Evolutionary conservation across 306 rosid species (phyloP), one percentile per base, ranked within the genome.

Genomic region (Hippophae tibetana): DNA sequence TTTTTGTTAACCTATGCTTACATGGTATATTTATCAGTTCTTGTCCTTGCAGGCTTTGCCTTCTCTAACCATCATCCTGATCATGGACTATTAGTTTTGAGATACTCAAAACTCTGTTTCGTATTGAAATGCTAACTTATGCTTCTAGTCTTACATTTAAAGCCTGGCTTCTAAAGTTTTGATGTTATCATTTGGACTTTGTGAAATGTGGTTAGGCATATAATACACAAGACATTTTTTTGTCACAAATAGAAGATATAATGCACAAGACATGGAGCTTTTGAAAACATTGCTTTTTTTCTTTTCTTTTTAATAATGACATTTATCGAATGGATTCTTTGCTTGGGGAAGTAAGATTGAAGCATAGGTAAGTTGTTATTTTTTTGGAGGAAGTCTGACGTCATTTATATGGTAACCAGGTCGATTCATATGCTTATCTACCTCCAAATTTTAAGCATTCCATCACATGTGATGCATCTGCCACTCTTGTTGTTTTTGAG

Each of bases 391-490:
- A 59, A 13, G 25, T 68, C 57, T 71, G 56, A 67, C 57, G 58
- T 43, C n/a, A 40, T 67, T 47, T 42, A 31, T 76, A 58, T 79
- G 48, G 72, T 72, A 60, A 55, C 51, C 83, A 88, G 95, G 89
- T 85, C 52, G 95, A 92, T 70, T 83, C 93, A 7, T 92, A 83
- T 80, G 90, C 93, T 58, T 92, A 83, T 75, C 58, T 83, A 48
- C 96, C 99, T 69, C 88, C 90, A 52, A 84, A 73, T 56, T 73
- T 76, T 60, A 83, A 85, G 6, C 99, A 92, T 78, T 63, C 77
- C 43, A 42, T 92, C 69, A 82, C 65, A 60, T 72, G 81, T 50
- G 83, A 83, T 57, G 81, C 76, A 57, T 70, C 79, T 51, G 79
- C 96, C 26, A 80, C 86, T 68, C 57, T 92, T 63, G 80, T 88